Base-by-base conservation (phyloP, 768 basidiomycete species). In the Suillus discolor region DNA sequence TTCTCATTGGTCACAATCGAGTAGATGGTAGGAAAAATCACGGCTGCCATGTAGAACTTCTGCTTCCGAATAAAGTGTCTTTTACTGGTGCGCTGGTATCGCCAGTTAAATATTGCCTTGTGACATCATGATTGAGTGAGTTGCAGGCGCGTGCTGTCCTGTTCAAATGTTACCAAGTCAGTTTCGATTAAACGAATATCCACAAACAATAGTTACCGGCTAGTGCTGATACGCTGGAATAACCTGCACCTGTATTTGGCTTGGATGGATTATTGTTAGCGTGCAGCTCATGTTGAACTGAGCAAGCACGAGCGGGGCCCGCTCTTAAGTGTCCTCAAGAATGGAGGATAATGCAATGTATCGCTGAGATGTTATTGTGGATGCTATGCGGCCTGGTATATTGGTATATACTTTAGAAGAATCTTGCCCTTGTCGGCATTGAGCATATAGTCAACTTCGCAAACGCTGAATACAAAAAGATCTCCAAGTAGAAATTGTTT, bases 191-290 rank as follows among this genome's bases (percentile, higher is more conserved):
- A 68, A 65, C 45, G 54, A 36, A 55, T 65, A 91, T 91, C 75
- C 72, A 93, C 94, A 96, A 73, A 94, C 86, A 72, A 94, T 89
- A 42, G 87, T 84, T 4, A 88, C 86, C 83, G 85, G 92, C 55
- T 90, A 77, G 71, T 90, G 84, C 78, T 97, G 94, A 23, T 83
- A 76, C 66, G 96, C 80, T 54, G 53, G 28, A 28, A 54, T 28
- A 18, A 31, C 18, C 16, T 54, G 31, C 28, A 16, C 18, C 9
- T 31, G 28, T 28, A 31, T 54, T 31, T 54, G 18, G 18, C 28
- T 4, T 9, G 95, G 94, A 73, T 83, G 94, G 74, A 57, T 85
- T 76, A 79, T 96, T 96, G 67, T 87, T 87, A 25, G 89, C 86
- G 65, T 76, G 72, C 57, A 84, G 34, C 72, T 89, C 71, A 71